Percentiles rank a stretch among this genome's conserved stretches.
These are phyloP conservation scores for Grifola frondosa DNA, from an alignment of 1,284 basidiomycete species.

Conservation along the genomic window DNA sequence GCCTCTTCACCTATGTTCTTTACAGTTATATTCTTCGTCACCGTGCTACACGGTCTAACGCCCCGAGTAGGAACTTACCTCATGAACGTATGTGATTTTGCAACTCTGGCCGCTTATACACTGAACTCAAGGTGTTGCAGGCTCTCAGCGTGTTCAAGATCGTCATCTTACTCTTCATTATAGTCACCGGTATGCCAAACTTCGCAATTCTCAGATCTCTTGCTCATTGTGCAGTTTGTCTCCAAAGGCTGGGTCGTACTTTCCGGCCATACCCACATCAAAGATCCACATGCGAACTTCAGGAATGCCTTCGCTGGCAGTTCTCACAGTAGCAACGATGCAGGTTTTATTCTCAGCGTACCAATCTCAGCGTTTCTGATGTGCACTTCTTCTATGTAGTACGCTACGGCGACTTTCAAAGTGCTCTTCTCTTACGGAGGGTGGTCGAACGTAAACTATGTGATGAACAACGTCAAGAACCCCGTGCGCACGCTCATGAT, in stretches of 20 bases:
- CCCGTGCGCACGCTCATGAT: conserved; percentile 67
- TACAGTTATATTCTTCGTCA: conserved; percentile 25
- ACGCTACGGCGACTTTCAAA: conserved; percentile 59
- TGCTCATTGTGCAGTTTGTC: not conserved
- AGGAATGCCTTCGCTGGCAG: conserved; percentile 45
- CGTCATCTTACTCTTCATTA: conserved; percentile 53
- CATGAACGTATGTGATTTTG: conserved; percentile 28
- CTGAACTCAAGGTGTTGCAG: conserved; percentile 7
- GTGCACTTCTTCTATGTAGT: too few species aligned
- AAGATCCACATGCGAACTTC: conserved; percentile 47
- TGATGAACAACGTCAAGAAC: conserved; percentile 62
- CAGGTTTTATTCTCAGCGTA: too few species aligned
- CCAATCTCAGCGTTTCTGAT: too few species aligned
- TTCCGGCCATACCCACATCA: conserved; percentile 41
- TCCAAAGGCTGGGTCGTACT: conserved; percentile 49
- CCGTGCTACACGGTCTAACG: conserved; percentile 23
- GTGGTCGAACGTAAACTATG: conserved; percentile 34
- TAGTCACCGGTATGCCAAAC: conserved; percentile 45
- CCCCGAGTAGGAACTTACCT: conserved; percentile 26
- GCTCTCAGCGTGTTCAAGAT: conserved; percentile 63
- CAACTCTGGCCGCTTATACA: too few species aligned
- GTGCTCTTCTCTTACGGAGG: conserved; percentile 51
- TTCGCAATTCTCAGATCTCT: too few species aligned
- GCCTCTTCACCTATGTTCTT: too few species aligned
- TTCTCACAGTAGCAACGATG: conserved; percentile 71